These are phyloP conservation scores for Colletotrichum coccodes DNA, from an alignment of 2,329 filamentous ascomycete genomes.

Conservation along the genomic window DNA sequence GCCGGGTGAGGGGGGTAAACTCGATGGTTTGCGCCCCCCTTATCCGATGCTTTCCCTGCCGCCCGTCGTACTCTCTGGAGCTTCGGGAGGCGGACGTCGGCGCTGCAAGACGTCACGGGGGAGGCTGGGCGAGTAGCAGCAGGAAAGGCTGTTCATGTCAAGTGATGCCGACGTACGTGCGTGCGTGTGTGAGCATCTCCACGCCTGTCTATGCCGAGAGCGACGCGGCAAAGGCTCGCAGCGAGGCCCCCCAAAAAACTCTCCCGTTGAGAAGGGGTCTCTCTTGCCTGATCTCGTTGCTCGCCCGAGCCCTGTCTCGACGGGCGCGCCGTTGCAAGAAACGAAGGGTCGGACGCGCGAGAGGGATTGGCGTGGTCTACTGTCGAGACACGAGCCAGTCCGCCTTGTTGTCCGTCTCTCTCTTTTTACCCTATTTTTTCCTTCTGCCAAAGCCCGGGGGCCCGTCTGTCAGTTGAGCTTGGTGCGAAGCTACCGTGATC, in stretches of 20 bases:
- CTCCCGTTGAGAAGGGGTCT: too few relatives aligned
- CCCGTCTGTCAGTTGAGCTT: not conserved
- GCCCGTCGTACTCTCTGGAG: too few relatives aligned
- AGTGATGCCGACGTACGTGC: not conserved
- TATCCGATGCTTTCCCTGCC: not conserved
- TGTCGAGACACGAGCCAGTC: not conserved
- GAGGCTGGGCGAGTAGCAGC: not conserved
- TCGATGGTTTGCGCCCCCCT: not conserved
- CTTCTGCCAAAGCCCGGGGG: not conserved
- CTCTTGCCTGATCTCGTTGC: not conserved
- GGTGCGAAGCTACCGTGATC: constrained; percentile 1
- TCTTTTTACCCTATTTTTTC: too few relatives aligned
- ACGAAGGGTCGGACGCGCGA: not conserved
- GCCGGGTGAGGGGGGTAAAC: too few relatives aligned
- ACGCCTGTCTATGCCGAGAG: not conserved
- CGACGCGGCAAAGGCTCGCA: not conserved
- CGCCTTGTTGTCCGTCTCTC: not conserved
- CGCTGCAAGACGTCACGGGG: not conserved
- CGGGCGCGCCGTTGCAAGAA: not conserved
- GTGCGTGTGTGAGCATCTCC: not conserved
- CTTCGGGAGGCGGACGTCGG: too few relatives aligned
- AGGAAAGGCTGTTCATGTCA: not conserved
- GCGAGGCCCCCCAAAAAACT: too few relatives aligned
- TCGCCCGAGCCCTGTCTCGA: not conserved
- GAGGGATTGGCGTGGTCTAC: not conserved